Evolutionary conservation across 2,329 filamentous ascomycete genomes (phyloP).

Genomic region (Mycosphaerella sp.): DNA sequence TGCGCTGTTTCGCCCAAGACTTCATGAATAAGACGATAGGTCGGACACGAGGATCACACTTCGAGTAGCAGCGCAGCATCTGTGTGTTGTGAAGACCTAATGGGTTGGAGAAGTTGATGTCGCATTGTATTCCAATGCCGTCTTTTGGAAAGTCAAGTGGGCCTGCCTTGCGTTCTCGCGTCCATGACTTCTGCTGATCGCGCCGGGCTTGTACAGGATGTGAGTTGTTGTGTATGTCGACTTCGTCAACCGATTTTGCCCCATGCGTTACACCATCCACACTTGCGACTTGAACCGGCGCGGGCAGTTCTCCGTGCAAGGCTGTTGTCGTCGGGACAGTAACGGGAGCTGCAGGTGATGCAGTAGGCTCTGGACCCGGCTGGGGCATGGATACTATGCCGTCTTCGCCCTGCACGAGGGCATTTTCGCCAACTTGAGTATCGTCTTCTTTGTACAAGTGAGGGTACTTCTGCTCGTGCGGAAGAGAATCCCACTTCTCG

Average conservation of each 20-base stretch:
- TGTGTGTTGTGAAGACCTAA: slow-evolving; percentile 77
- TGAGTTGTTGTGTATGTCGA: no score
- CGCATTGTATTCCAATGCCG: slow-evolving; percentile 76
- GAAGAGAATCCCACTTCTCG: slow-evolving; percentile 61
- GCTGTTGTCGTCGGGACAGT: background rate
- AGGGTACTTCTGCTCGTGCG: slow-evolving; percentile 41
- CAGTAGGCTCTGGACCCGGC: background rate
- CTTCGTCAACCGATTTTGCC: background rate
- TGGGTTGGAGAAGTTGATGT: slow-evolving; percentile 85
- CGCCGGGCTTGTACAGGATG: slow-evolving; percentile 1
- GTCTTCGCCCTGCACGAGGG: background rate
- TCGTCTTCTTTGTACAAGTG: slow-evolving; percentile 26
- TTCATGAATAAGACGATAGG: slow-evolving; percentile 82
- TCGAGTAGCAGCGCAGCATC: slow-evolving; percentile 75
- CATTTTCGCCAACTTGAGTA: slow-evolving; percentile 14
- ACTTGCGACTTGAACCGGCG: background rate
- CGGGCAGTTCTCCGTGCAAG: background rate
- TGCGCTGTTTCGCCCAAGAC: slow-evolving; percentile 78
- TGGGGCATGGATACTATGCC: background rate
- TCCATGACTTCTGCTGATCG: slow-evolving; percentile 33
- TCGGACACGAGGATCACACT: slow-evolving; percentile 68
- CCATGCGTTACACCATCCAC: background rate
- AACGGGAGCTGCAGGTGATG: background rate
- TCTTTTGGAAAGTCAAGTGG: slow-evolving; percentile 70
- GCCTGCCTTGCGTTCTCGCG: slow-evolving; percentile 42